Evolutionary conservation across 805 yeast species (phyloP).

Genomic region (Metahyphopichia silvanorum): DNA sequence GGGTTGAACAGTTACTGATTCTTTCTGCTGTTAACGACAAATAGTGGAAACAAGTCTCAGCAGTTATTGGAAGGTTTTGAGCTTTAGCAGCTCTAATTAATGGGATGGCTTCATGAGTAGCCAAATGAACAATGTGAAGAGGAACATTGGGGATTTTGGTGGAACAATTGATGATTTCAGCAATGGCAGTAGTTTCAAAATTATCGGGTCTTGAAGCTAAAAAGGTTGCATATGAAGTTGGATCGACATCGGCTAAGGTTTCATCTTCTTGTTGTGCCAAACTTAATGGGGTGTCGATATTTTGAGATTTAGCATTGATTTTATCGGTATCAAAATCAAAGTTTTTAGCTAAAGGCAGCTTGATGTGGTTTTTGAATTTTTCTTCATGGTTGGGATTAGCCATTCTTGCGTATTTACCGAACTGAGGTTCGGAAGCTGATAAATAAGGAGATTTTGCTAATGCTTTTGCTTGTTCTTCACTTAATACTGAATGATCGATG

Average conservation of each 20-base stretch:
- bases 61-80: conserved; percentile 61
- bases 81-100: conserved; percentile 62
- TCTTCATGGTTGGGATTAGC: conserved; percentile 21
- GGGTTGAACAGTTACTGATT: conserved; percentile 75
- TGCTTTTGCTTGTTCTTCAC: conserved; percentile 50
- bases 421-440: conserved; percentile 58
- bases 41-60: conserved; percentile 95
- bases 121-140: conserved; percentile 86
- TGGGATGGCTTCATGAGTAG: conserved; percentile 82
- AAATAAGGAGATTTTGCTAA: conserved; percentile 54
- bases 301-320: conserved; percentile 12
- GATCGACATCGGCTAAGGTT: conserved; percentile 48
- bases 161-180: conserved; percentile 64
- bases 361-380: conserved; percentile 6
- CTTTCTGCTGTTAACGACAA: conserved; percentile 73
- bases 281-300: conserved; percentile 30
- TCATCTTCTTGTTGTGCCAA: conserved; percentile 41
- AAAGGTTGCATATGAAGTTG: conserved; percentile 66
- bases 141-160: conserved; percentile 56
- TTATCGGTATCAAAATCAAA: conserved; percentile 21
- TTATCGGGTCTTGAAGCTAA: conserved; percentile 84
- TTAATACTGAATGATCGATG: conserved; percentile 30
- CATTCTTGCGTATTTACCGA: conserved; percentile 42
- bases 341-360: conserved; percentile 3
- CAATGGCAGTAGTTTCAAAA: conserved; percentile 82